Evolutionary conservation across 106 monocot species (phyloP).

Genomic region (Cymbidium sinense): DNA sequence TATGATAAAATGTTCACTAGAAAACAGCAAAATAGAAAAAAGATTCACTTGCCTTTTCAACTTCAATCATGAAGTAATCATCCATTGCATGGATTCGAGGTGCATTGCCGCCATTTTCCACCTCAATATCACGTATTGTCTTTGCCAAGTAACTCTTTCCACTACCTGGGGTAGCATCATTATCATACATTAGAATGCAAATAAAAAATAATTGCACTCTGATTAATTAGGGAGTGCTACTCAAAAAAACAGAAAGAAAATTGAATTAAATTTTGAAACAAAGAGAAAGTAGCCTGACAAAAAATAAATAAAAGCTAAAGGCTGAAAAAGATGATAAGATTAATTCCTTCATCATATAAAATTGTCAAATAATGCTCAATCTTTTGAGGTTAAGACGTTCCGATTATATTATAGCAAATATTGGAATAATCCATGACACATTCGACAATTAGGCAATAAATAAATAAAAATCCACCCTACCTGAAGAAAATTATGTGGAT

Average conservation of each 20-base stretch:
- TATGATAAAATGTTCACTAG: background rate
- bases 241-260: background rate
- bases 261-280: background rate
- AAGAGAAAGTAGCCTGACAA: no score
- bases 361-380: background rate
- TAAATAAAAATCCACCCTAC: background rate
- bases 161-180: conserved; percentile 56
- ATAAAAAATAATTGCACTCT: background rate
- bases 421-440: background rate
- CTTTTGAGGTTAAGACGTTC: background rate
- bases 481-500: background rate
- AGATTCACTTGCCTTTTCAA: conserved; percentile 69
- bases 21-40: background rate
- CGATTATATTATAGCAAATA: background rate
- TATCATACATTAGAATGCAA: background rate
- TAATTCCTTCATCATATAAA: background rate
- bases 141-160: conserved; percentile 98
- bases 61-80: conserved; percentile 99
- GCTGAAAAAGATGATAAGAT: background rate
- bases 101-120: conserved; percentile 84
- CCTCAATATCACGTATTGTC: conserved; percentile 79
- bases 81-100: conserved; percentile 97
- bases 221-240: background rate
- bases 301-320: background rate
- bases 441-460: background rate